Conservation (phyloP, 1,284 basidiomycete genomes). For the Boletus albobrunnescens region DNA sequence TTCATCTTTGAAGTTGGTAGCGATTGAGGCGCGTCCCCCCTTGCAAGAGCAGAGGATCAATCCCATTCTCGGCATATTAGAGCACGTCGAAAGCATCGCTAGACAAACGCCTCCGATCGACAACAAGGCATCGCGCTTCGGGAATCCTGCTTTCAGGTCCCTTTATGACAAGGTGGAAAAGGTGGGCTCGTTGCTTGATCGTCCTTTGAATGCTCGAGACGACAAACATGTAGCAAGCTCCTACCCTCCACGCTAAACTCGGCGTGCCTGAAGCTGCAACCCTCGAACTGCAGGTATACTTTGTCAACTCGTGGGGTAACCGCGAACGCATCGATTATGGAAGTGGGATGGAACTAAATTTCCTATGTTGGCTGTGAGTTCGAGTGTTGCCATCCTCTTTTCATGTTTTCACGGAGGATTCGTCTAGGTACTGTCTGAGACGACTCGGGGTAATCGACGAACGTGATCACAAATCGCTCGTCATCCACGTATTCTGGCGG, state of each 20-base stretch:
- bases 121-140: conserved; percentile 90
- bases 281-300: conserved; percentile 74
- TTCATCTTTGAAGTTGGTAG: conserved; percentile 2
- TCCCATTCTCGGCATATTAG: conserved; percentile 61
- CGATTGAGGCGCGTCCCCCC: conserved; percentile 5
- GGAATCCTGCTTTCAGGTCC: conserved; percentile 92
- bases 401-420: background rate
- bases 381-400: background rate
- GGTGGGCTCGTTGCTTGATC: conserved; percentile 39
- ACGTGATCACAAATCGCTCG: conserved; percentile 74
- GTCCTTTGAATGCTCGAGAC: background rate
- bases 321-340: conserved; percentile 94
- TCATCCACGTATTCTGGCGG: conserved; percentile 90
- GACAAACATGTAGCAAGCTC: conserved; percentile 36
- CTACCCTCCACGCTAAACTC: conserved; percentile 57
- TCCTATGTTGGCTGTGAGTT: conserved; percentile 92
- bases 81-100: conserved; percentile 65
- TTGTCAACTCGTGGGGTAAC: conserved; percentile 90
- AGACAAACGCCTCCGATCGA: conserved; percentile 80
- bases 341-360: conserved; percentile 98
- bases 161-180: conserved; percentile 83
- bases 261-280: conserved; percentile 56
- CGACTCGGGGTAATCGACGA: conserved; percentile 65
- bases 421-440: conserved; percentile 72
- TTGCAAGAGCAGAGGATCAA: conserved; percentile 51